phyloP scores from a whole-genome alignment of 2,329 filamentous ascomycete genomes.

The Fusarium sp. region DNA sequence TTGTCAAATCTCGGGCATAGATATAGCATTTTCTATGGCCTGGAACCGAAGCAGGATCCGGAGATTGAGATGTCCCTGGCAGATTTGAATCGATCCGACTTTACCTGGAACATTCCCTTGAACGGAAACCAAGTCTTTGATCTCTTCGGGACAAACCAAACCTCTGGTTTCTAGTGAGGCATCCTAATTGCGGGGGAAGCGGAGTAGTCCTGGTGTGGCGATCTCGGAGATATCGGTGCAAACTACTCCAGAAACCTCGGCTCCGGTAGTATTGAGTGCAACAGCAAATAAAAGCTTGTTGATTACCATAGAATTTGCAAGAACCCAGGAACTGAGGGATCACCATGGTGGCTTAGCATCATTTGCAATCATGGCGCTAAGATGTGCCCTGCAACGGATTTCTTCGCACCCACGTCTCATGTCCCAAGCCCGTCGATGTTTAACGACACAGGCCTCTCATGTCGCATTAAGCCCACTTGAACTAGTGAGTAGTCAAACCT shows the following conservation, averaged over 20 bases:
- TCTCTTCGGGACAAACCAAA: background rate
- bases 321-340: fast-evolving
- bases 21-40: background rate
- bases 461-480: conserved; percentile 42
- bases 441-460: conserved; percentile 15
- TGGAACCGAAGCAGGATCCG: background rate
- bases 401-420: background rate
- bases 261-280: background rate
- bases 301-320: background rate
- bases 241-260: conserved; percentile 3
- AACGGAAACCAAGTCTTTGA: conserved; percentile 14
- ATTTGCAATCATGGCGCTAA: background rate
- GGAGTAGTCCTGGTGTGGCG: conserved; percentile 7
- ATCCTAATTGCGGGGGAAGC: background rate
- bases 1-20: too few relatives aligned
- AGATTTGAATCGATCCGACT: conserved; percentile 27
- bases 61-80: conserved; percentile 37
- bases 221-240: background rate
- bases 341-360: background rate
- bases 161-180: background rate
- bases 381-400: background rate
- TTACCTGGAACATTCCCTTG: conserved; percentile 25
- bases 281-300: background rate
- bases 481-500: background rate
- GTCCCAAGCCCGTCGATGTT: background rate